These are phyloP conservation scores for Rutstroemia sydowiana DNA, from an alignment of 2,329 filamentous ascomycete genomes.

Conservation along the genomic window DNA sequence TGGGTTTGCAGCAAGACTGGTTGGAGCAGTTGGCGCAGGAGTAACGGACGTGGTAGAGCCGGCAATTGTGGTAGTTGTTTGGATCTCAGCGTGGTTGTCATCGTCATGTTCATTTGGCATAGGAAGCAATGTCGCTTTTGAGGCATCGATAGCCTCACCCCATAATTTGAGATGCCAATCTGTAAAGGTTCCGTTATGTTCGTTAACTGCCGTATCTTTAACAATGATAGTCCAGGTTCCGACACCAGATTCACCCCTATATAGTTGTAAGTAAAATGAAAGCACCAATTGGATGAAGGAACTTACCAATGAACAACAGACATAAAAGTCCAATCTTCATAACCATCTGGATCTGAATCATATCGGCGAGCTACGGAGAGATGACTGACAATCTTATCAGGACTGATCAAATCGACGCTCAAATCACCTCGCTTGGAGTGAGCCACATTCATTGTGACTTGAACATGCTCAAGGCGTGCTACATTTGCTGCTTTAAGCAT, in stretches of 20 bases:
- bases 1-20: slow-evolving; percentile 36
- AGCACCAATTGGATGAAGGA: background rate
- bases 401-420: slow-evolving; percentile 85
- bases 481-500: slow-evolving; percentile 80
- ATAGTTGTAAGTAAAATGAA: slow-evolving; percentile 29
- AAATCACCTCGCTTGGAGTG: slow-evolving; percentile 84
- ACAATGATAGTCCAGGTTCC: slow-evolving; percentile 89
- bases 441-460: slow-evolving; percentile 92
- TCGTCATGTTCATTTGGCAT: slow-evolving; percentile 80
- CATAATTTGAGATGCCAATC: slow-evolving; percentile 95
- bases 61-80: slow-evolving; percentile 55
- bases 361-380: slow-evolving; percentile 67
- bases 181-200: slow-evolving; percentile 67
- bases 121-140: slow-evolving; percentile 66
- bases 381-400: slow-evolving; percentile 72
- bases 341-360: slow-evolving; percentile 63
- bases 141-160: slow-evolving; percentile 77
- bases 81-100: slow-evolving; percentile 62
- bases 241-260: slow-evolving; percentile 76
- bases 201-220: slow-evolving; percentile 75
- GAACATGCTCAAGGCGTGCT: slow-evolving; percentile 85
- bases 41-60: slow-evolving; percentile 39
- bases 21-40: slow-evolving; percentile 30
- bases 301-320: slow-evolving; percentile 88
- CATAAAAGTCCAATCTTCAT: slow-evolving; percentile 98